Evolutionary conservation across 2,329 filamentous ascomycete genomes (phyloP).

Genomic region (Trichophyton rubrum): DNA sequence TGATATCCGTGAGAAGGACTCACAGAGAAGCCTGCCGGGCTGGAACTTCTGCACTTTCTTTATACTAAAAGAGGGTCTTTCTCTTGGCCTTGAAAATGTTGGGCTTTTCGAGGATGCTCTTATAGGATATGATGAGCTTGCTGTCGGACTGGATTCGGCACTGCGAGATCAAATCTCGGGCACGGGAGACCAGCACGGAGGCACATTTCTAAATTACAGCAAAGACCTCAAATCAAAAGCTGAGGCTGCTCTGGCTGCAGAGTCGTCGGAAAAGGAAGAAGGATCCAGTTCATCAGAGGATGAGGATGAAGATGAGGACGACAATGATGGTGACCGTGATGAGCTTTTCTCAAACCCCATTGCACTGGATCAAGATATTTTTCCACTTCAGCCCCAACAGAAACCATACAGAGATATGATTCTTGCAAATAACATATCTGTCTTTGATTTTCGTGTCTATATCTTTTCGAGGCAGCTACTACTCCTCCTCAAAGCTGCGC

Average conservation of each 20-base stretch:
- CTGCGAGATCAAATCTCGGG: constrained; percentile 59
- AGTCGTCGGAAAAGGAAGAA: constrained; percentile 3
- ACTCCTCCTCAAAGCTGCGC: constrained; percentile 70
- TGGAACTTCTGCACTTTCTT: constrained; percentile 99
- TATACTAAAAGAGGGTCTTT: constrained; percentile 88
- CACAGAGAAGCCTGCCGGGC: constrained; percentile 71
- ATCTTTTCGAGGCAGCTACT: constrained; percentile 82
- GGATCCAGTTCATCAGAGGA: constrained; percentile 6
- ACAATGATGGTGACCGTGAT: constrained; percentile 20
- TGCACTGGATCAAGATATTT: constrained; percentile 22
- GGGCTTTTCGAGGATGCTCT: constrained; percentile 91
- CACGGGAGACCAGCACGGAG: constrained; percentile 53
- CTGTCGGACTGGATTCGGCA: constrained; percentile 70
- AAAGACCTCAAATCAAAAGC: constrained; percentile 56
- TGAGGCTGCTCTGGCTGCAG: constrained; percentile 39
- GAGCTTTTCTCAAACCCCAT: constrained; percentile 21
- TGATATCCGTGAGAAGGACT: constrained; percentile 88
- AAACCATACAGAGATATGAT: constrained; percentile 89
- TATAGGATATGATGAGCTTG: constrained; percentile 87
- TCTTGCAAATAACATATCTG: constrained; percentile 82
- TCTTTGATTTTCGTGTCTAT: constrained; percentile 92
- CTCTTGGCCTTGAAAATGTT: constrained; percentile 88
- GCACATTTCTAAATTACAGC: constrained; percentile 58
- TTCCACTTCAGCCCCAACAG: constrained; percentile 41
- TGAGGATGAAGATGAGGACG: constrained; percentile 19